Base-by-base conservation (phyloP, 2,329 filamentous ascomycete genomes). In the Leptographium flavum region DNA sequence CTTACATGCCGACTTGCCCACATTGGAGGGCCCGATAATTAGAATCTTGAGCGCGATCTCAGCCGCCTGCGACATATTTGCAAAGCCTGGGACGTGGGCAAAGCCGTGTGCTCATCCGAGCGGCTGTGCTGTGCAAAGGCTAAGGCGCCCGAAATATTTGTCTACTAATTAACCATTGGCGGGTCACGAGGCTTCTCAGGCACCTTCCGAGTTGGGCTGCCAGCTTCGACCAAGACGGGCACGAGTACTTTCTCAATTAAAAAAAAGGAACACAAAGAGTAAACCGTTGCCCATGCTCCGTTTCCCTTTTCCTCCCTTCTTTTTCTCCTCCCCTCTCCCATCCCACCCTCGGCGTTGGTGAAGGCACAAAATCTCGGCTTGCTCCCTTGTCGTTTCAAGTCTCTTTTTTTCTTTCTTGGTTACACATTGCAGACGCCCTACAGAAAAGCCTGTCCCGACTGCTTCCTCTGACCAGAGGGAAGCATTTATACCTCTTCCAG, bases 401-500 rank as follows among this genome's bases (percentile, higher is more conserved):
- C 14, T 25, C 28, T 44, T 44, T 44, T 44, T 44, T 42, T 21
- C n/a, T 32, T 30, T 41, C n/a, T 43, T 43, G 32, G 25, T 44
- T 39, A 32, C 27, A 23, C 31, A 36, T 36, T 28, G 41, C 41
- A 43, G 32, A 33, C 38, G 30, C 43, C 38, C 30, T 45, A 39
- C 43, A 28, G 41, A 37, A 19, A 37, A 37, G 19, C 21, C 35
- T 25, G 6, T 27, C 37, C 37, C 15, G 23, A 27, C 23, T 23
- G 37, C n/a, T 43, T 30, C 42, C 42, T 41, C 39, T 41, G 38
- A 43, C 42, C 21, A 46, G 38, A 39, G 33, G 39, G 5, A 28
- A n/a, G 13, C 36, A 8, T 73, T 87, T 87, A 96, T 71, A 96
- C 92, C 67, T 79, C 80, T 67, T 94, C 86, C 60, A 95, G 78